Evolutionary conservation across 1,284 basidiomycete species (phyloP).

Genomic region (Exobasidium cylindrosporum): DNA sequence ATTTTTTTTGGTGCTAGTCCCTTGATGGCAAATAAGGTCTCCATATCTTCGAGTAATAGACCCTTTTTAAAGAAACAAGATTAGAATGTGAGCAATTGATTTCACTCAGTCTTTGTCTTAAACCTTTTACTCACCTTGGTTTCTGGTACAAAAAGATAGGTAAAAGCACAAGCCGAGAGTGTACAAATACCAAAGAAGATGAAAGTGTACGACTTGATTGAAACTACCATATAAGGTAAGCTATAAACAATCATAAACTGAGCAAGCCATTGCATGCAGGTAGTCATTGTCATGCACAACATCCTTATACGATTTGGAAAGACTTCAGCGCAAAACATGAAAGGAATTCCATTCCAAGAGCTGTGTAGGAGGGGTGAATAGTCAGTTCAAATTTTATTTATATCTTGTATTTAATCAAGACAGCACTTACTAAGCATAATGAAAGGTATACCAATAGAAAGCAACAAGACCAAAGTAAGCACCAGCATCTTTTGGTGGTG

Average conservation of each 20-base stretch:
- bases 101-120: no score
- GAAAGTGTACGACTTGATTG: conserved; percentile 49
- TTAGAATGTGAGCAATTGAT: no score
- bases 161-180: background rate
- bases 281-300: conserved; percentile 43
- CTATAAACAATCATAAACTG: conserved; percentile 49
- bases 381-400: no score
- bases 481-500: conserved; percentile 33
- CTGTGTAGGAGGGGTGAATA: no score
- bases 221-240: conserved; percentile 41
- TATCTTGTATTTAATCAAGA: no score
- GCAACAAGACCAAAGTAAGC: conserved; percentile 13
- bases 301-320: conserved; percentile 51
- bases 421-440: conserved; percentile 6
- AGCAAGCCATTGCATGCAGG: conserved; percentile 40
- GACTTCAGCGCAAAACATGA: conserved; percentile 46
- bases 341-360: conserved; percentile 29
- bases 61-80: no score
- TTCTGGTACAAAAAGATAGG: background rate
- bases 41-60: background rate
- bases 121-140: no score
- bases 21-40: background rate
- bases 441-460: conserved; percentile 1
- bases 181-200: conserved; percentile 33
- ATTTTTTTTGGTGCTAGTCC: background rate